phyloP scores from a whole-genome alignment of 495 filamentous ascomycete species.

The Parathielavia appendiculata region DNA sequence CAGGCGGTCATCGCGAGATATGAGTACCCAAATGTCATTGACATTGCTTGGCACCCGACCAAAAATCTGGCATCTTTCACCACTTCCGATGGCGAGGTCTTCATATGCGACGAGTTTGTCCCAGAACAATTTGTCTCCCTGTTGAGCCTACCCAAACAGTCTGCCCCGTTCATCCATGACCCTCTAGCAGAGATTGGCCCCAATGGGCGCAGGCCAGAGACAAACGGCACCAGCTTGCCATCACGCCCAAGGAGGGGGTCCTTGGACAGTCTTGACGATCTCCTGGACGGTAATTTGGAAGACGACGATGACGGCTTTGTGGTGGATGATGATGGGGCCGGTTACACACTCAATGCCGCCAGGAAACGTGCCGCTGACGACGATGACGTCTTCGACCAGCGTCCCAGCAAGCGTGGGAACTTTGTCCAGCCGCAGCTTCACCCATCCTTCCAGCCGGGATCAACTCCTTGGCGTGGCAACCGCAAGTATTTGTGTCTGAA shows the following conservation, averaged over 20 bases:
- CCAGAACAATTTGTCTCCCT: conserved; percentile 56
- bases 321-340: conserved; percentile 91
- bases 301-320: conserved; percentile 74
- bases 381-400: conserved; percentile 35
- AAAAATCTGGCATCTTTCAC: conserved; percentile 87
- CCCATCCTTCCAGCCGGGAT: conserved; percentile 82
- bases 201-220: conserved; percentile 52
- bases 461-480: conserved; percentile 92
- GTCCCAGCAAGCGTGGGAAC: conserved; percentile 41
- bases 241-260: conserved; percentile 40
- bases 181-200: conserved; percentile 66
- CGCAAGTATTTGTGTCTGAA: conserved; percentile 90
- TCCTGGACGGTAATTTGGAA: conserved; percentile 58
- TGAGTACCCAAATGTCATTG: conserved; percentile 74
- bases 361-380: conserved; percentile 61
- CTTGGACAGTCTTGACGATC: conserved; percentile 46
- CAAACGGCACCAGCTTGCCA: conserved; percentile 51
- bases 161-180: conserved; percentile 81
- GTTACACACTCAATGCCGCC: conserved; percentile 67
- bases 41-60: conserved; percentile 84
- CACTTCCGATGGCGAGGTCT: conserved; percentile 84
- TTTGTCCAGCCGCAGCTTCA: conserved; percentile 66
- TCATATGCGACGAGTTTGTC: conserved; percentile 78
- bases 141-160: conserved; percentile 55
- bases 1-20: conserved; percentile 70